Evolutionary conservation across 257 asterid genomes (phyloP).

Genomic region (Solanum chiquidenum): DNA sequence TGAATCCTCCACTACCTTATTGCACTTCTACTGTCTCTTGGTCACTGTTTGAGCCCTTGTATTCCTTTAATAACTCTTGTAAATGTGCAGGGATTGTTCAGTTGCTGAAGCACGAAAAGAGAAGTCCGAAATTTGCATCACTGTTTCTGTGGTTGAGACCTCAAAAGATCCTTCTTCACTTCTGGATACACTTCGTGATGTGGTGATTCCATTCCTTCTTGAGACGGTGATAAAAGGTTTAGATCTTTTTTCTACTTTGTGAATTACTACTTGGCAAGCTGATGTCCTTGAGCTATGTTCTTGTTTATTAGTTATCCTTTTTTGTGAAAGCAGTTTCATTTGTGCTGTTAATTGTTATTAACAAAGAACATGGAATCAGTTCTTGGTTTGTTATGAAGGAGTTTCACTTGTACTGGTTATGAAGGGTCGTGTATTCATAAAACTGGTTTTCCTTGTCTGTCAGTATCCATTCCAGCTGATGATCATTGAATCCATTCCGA

Average conservation of each 20-base stretch:
- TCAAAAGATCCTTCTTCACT: conserved; percentile 11
- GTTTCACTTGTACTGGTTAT: background rate
- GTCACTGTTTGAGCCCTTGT: background rate
- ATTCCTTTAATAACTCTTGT: conserved; percentile 16
- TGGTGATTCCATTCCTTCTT: conserved; percentile 64
- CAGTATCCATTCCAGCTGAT: background rate
- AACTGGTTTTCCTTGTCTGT: background rate
- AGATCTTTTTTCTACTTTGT: background rate
- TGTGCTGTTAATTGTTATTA: background rate
- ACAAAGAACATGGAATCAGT: background rate
- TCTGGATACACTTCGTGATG: conserved; percentile 44
- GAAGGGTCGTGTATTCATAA: background rate
- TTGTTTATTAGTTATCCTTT: background rate
- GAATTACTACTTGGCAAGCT: background rate
- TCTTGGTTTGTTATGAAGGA: background rate
- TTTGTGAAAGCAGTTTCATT: background rate
- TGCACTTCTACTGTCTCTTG: background rate
- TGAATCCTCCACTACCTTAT: background rate
- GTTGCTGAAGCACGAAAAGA: conserved; percentile 20
- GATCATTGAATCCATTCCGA: background rate
- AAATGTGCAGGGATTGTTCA: conserved; percentile 46
- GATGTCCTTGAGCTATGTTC: background rate
- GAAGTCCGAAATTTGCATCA: conserved; percentile 41
- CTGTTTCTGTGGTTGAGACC: conserved; percentile 36
- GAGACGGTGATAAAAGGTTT: conserved; percentile 75